Base-by-base conservation (phyloP, 2,329 filamentous ascomycete species). In the Aspergillus carbonarius region DNA sequence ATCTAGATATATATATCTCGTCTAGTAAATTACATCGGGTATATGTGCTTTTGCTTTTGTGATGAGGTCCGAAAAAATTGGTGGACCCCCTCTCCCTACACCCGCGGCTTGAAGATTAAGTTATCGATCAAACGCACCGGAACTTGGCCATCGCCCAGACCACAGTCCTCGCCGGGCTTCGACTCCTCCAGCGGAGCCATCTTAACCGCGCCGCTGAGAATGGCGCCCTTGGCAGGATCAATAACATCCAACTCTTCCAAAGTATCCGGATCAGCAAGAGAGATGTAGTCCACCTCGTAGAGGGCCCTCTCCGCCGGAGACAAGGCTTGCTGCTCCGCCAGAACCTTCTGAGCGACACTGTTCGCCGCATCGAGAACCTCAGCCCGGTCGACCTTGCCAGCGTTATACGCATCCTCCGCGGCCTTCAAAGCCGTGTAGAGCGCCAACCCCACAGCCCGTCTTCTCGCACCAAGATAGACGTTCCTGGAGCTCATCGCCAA, bases 91-190 rank as follows among this genome's bases (percentile, higher is more conserved):
- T 10, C 13, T 13, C 5, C 32, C 27, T 34, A 54, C 15, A 35
- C 40, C 3, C 55, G 67, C 49, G 76, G 71, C 66, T 82, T 77
- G 34, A 93, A 73, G 55, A 96, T 88, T 64, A 98, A 88, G 70
- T 99, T 99, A 72, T 99, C 95, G 73, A 99, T 97, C 75, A 99
- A 78, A 61, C 95, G 83, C 49, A 99, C 95, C 1, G 87, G 74
- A 15, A 91, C 90, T 1, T 88, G 88, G 3, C 86, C 88, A 56
- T 85, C 86, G 3, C 92, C 92, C 25, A 93, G 75, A 4, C 85
- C 85, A 27, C 81, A 74, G 64, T 92, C 87, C 73, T 98, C 93
- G 0, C 84, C 90, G 5, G 85, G 78, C 50, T 81, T 82, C 0
- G 88, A 82, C 53, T 85, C 82, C 70, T 96, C 90, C 1, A 96